phyloP scores from a whole-genome alignment of 2,329 filamentous ascomycete genomes.

The Cercospora sesami region DNA sequence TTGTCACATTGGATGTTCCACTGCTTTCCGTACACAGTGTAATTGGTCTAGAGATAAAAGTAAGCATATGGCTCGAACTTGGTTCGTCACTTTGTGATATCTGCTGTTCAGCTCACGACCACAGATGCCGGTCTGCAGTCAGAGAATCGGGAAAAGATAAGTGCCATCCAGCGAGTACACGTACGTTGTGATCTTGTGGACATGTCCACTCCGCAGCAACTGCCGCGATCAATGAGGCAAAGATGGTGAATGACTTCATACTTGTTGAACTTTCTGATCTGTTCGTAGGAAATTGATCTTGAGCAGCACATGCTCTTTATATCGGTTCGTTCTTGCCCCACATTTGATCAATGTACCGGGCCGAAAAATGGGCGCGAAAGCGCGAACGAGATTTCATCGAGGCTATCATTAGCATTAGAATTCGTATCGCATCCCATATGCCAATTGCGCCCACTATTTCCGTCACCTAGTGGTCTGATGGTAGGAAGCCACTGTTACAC shows the following conservation, averaged over 20 bases:
- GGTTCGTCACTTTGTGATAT: neutral
- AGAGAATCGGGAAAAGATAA: neutral
- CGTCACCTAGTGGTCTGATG: neutral
- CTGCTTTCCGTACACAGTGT: slow-evolving; percentile 7
- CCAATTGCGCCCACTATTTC: neutral
- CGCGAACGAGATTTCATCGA: neutral
- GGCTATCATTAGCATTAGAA: neutral
- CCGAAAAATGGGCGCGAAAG: neutral
- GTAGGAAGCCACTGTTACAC: slow-evolving; percentile 2
- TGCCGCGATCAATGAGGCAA: slow-evolving; percentile 5
- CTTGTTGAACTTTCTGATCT: neutral
- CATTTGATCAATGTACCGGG: neutral
- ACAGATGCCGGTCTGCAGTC: neutral
- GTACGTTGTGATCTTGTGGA: slow-evolving; percentile 6
- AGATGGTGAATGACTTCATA: slow-evolving; percentile 5
- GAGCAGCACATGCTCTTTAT: neutral
- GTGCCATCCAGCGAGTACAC: neutral
- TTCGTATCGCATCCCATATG: neutral
- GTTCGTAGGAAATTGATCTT: neutral
- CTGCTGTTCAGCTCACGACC: neutral
- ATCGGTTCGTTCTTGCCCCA: neutral
- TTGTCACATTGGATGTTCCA: slow-evolving; percentile 14
- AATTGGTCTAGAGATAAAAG: neutral
- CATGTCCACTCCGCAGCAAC: slow-evolving; percentile 7
- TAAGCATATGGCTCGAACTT: neutral